Percentiles rank a stretch among this genome's conserved stretches.
Conservation (phyloP, 2,329 filamentous ascomycete species). For the Cladosporium cucumerinum region DNA sequence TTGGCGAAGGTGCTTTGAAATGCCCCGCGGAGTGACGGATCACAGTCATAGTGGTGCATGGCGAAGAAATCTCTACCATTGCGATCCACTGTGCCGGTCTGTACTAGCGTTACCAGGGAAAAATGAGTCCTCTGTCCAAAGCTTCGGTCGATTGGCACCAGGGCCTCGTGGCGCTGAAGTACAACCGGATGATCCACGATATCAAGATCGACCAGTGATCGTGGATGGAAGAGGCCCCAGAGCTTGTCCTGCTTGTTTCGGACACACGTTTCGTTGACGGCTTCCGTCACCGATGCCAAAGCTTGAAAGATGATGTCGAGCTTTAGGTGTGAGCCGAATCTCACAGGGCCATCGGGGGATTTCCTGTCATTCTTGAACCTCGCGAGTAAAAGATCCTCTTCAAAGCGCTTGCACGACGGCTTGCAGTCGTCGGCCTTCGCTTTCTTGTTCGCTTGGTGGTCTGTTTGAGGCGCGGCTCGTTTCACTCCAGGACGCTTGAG, state of each 20-base stretch:
- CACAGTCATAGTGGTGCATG: not conserved
- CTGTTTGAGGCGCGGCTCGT: not conserved
- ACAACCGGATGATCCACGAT: not conserved
- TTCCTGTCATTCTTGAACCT: not conserved
- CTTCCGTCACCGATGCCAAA: conserved; percentile 8
- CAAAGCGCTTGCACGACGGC: not conserved
- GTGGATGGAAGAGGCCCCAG: conserved; percentile 7
- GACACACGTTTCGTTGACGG: not conserved
- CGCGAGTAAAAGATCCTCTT: not conserved
- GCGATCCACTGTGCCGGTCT: not conserved
- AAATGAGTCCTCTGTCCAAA: not conserved
- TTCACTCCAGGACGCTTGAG: not conserved
- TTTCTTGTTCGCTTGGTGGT: not conserved
- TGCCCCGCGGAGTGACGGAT: not conserved
- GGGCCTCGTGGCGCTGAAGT: not conserved
- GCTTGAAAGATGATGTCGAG: conserved; percentile 4
- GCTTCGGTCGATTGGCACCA: not conserved
- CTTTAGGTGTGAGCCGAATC: not conserved
- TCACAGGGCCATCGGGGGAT: not conserved
- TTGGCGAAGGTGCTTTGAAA: not conserved
- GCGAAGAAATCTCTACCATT: not conserved
- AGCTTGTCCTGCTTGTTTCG: not conserved
- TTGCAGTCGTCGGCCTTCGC: not conserved
- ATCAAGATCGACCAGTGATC: not conserved
- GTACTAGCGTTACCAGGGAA: not conserved